phyloP scores from a whole-genome alignment of 2,329 filamentous ascomycete genomes.

The Trichoderma sp. region DNA sequence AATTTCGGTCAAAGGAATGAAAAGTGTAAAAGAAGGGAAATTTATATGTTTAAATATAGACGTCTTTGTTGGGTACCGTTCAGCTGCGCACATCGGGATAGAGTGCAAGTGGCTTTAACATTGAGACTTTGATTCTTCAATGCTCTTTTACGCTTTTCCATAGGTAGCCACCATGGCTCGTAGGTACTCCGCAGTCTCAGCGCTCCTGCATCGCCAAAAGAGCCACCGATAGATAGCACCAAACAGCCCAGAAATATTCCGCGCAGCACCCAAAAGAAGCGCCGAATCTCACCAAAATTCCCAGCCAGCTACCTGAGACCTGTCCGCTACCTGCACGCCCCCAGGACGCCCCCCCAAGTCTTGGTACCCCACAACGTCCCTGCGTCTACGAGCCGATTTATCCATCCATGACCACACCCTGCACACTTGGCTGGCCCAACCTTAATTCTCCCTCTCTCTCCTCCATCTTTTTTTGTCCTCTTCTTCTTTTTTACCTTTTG shows the following conservation, averaged over 20 bases:
- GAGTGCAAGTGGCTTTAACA: neutral
- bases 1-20: neutral
- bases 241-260: neutral
- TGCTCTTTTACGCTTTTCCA: neutral
- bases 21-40: neutral
- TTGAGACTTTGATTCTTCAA: too few relatives aligned
- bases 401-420: slow-evolving; percentile 31
- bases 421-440: slow-evolving; percentile 28
- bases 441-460: slow-evolving; percentile 30
- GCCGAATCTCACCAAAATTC: slow-evolving; percentile 11
- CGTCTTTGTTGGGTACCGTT: neutral
- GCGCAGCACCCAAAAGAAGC: neutral
- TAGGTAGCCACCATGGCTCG: neutral
- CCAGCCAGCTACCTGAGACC: slow-evolving; percentile 13
- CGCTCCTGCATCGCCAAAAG: neutral
- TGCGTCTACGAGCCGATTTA: slow-evolving; percentile 30
- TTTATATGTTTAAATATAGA: neutral
- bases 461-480: slow-evolving; percentile 17
- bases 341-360: slow-evolving; percentile 19
- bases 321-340: slow-evolving; percentile 9
- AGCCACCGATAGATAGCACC: neutral
- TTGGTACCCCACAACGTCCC: slow-evolving; percentile 29
- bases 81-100: neutral
- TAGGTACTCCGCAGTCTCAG: neutral
- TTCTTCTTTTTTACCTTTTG: slow-evolving; percentile 23